Conservation (phyloP, 1,139 yeast species). For the Geotrichum carabidarum region DNA sequence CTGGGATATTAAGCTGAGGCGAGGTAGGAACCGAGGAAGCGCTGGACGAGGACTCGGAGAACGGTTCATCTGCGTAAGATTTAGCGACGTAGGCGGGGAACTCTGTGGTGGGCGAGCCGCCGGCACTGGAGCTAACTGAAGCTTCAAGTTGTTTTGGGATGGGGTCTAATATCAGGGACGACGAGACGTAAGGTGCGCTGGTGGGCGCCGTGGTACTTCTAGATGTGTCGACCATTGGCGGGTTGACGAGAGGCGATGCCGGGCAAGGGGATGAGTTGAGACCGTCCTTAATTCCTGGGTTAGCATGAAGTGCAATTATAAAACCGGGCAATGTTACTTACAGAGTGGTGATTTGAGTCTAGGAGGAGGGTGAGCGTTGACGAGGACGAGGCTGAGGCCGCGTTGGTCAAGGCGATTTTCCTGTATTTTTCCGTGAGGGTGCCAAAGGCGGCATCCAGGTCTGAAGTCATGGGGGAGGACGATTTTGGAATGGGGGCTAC, state of each 20-base stretch:
- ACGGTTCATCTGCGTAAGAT: neutral
- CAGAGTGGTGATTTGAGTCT: neutral
- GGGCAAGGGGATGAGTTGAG: neutral
- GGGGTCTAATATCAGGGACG: neutral
- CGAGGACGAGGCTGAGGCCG: neutral
- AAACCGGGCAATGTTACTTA: neutral
- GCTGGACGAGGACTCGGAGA: neutral
- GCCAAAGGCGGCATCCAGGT: neutral
- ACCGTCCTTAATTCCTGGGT: too few relatives aligned
- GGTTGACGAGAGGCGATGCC: neutral
- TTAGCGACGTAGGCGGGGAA: neutral
- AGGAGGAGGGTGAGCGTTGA: slow-evolving; percentile 3
- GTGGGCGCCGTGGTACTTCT: neutral
- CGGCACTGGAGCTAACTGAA: neutral
- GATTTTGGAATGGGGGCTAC: neutral
- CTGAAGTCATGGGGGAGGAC: neutral
- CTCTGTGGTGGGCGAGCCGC: neutral
- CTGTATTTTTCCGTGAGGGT: neutral
- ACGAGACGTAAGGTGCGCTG: neutral
- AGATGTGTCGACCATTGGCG: neutral
- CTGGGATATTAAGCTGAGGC: neutral
- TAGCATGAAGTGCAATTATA: neutral
- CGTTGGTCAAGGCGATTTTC: neutral
- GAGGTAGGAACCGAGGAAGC: neutral
- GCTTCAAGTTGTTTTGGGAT: neutral